Evolutionary conservation across 1,284 basidiomycete species (phyloP), one percentile per base, ranked within the genome.

Genomic region (Vanrija sp.): DNA sequence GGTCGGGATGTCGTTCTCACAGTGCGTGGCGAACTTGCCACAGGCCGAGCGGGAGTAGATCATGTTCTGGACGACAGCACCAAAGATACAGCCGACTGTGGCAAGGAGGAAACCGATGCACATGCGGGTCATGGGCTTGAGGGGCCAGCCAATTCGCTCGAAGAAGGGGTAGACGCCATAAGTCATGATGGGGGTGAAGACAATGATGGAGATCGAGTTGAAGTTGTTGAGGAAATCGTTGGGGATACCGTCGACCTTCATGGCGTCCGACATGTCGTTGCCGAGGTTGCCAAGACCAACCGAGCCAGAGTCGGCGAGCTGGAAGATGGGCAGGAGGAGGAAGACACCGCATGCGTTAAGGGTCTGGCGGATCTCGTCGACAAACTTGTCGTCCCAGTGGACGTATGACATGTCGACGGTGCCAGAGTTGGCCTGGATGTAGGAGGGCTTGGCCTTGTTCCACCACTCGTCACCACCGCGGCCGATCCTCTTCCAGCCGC

Each of bases 221-320:
- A 79, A 75, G 68, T 79, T 79, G 65, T 67, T 68, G 57, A 79
- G 69, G 43, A 81, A 58, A 60, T 80, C 79, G 69, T 79, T 80
- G 54, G 80, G 80, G 0, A 76, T 66, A 52, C 75, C 75, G 63
- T 78, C 66, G 21, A 78, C 65, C 21, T 61, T 58, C 77, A 80
- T 78, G 26, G 67, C 63, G 40, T 69, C 68, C 15, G 71, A 72
- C 72, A 78, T 76, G 42, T 69, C 69, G 62, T 77, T 76, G 49
- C 75, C 67, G 40, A 60, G 50, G 64, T 69, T 73, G 51, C 69
- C 75, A 56, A 80, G 73, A 67, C 79, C 78, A 57, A 45, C 51
- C 40, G 40, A 42, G 14, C 34, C 34, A 14, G 10, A 5, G 64
- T 80, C 78, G 49, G 71, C 73, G 44, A 80, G 67, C 65, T 71